Evolutionary conservation across 2,329 filamentous ascomycete genomes (phyloP).

Genomic region (Calonectria pseudoreteaudii): DNA sequence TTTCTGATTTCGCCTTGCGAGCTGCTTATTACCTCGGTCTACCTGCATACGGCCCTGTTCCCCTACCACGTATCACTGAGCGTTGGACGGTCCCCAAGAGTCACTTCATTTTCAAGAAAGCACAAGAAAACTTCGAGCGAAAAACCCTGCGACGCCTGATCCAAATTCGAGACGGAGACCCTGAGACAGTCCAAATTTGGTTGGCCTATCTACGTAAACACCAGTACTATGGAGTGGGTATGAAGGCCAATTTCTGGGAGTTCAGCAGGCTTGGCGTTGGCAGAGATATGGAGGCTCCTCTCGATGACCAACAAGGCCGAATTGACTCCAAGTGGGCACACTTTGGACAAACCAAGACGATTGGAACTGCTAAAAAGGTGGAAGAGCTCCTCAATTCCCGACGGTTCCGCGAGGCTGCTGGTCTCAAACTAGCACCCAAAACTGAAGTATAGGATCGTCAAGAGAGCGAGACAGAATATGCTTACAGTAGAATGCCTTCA

Average conservation of each 20-base stretch:
- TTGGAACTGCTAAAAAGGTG: constrained; percentile 65
- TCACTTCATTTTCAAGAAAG: constrained; percentile 97
- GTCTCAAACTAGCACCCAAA: constrained; percentile 42
- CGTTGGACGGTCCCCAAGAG: constrained; percentile 92
- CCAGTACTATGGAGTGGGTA: constrained; percentile 94
- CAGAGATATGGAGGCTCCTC: constrained; percentile 39
- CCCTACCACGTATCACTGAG: constrained; percentile 87
- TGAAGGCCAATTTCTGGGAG: constrained; percentile 99
- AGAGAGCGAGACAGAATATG: not conserved
- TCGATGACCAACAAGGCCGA: constrained; percentile 42
- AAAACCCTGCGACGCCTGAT: constrained; percentile 88
- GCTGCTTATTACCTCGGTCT: constrained; percentile 95
- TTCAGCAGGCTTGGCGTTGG: constrained; percentile 75
- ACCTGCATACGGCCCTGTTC: constrained; percentile 85
- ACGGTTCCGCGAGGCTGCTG: constrained; percentile 56
- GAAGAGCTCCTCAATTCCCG: constrained; percentile 68
- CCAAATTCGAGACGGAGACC: constrained; percentile 91
- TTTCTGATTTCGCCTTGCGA: constrained; percentile 92
- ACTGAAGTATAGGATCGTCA: constrained; percentile 25
- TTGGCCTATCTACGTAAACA: constrained; percentile 92
- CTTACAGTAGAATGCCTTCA: not conserved
- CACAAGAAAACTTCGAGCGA: constrained; percentile 96
- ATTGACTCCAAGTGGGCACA: constrained; percentile 66
- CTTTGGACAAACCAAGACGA: constrained; percentile 63
- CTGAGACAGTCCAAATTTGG: constrained; percentile 91